These are phyloP conservation scores for Fistulifera solaris DNA, from an alignment of 108 stramenopile genomes.

Conservation along the genomic window DNA sequence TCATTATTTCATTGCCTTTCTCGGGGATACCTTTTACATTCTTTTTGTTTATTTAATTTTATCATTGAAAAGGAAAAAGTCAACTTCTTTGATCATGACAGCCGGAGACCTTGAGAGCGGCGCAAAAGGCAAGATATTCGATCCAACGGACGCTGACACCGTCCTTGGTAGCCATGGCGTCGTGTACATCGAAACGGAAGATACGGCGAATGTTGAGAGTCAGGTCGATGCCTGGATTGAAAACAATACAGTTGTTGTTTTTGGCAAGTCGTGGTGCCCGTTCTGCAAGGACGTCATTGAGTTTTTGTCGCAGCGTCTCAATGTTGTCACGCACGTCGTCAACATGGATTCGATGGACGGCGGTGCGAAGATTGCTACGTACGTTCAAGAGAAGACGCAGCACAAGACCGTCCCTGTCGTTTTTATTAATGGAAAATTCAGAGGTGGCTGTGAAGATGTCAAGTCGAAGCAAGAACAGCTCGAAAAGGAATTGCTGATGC, in stretches of 20 bases:
- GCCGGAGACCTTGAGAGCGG: no score
- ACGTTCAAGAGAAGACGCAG: conserved; percentile 9
- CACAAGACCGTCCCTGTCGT: conserved; percentile 40
- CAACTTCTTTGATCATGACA: no score
- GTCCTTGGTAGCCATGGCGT: no score
- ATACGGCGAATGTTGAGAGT: conserved; percentile 3
- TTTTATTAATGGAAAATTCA: conserved; percentile 35
- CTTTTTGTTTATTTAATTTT: no score
- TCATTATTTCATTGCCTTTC: no score
- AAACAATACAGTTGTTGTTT: conserved; percentile 16
- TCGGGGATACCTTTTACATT: no score
- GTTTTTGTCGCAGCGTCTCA: conserved; percentile 15
- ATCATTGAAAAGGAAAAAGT: no score
- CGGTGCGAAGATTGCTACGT: conserved; percentile 19
- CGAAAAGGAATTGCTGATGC: no score
- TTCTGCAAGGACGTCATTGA: conserved; percentile 29
- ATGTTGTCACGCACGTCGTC: conserved; percentile 12
- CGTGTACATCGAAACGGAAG: no score
- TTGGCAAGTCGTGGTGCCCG: conserved; percentile 32
- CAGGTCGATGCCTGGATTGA: conserved; percentile 14
- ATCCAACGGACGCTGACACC: no score
- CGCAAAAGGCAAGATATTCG: no score
- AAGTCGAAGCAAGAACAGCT: no score
- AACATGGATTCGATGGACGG: conserved; percentile 13
- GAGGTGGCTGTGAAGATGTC: conserved; percentile 29